phyloP scores from a whole-genome alignment of 164 flowering plant species.

The Chimonanthus praecox region DNA sequence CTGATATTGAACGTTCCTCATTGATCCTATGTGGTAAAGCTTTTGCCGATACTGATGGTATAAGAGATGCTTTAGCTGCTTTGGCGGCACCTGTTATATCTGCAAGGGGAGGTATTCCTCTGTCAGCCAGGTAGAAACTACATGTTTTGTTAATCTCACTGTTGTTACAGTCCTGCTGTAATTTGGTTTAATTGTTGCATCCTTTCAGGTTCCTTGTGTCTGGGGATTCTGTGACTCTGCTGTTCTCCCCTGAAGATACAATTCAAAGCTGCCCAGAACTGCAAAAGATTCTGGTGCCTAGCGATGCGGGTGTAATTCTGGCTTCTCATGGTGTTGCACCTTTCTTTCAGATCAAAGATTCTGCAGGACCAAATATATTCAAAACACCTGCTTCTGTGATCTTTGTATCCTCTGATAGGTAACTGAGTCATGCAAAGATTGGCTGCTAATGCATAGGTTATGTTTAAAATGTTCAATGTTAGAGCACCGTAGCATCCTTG shows the following conservation, averaged over 20 bases:
- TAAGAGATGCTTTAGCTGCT: slow-evolving; percentile 36
- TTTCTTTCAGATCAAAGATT: slow-evolving; percentile 30
- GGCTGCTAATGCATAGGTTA: neutral
- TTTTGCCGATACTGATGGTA: slow-evolving; percentile 31
- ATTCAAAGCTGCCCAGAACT: slow-evolving; percentile 27
- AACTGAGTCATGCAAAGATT: slow-evolving; percentile 5
- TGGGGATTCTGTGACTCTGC: slow-evolving; percentile 38
- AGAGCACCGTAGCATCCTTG: neutral
- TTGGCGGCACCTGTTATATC: slow-evolving; percentile 39
- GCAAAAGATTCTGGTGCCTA: slow-evolving; percentile 20
- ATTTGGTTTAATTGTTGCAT: slow-evolving; percentile 2
- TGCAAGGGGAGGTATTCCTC: slow-evolving; percentile 47
- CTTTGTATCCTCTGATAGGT: slow-evolving; percentile 44
- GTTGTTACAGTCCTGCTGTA: neutral
- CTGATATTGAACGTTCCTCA: slow-evolving; percentile 44
- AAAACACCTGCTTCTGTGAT: slow-evolving; percentile 41
- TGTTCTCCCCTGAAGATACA: slow-evolving; percentile 42
- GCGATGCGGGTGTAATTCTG: slow-evolving; percentile 41
- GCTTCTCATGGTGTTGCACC: slow-evolving; percentile 43
- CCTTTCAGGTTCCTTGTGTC: slow-evolving; percentile 35
- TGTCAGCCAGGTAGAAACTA: slow-evolving; percentile 37
- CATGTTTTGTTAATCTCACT: neutral
- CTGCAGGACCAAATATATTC: slow-evolving; percentile 22
- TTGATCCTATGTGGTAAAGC: slow-evolving; percentile 52
- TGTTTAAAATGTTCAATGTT: neutral